Evolutionary conservation across 140 eudicot species (phyloP).

Genomic region (Anethum foeniculum): DNA sequence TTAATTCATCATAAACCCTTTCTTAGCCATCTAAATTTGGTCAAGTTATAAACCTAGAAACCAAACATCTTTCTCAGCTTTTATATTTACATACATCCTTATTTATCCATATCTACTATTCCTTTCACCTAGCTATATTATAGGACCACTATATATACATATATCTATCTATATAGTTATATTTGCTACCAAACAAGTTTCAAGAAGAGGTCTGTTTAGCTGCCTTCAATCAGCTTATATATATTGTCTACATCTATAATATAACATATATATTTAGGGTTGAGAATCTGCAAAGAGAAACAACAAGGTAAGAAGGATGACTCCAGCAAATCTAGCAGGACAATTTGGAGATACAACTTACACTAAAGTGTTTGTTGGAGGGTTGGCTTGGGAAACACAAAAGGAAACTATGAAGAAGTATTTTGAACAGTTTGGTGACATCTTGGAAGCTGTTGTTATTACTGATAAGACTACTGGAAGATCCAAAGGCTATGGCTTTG

Average conservation of each 20-base stretch:
- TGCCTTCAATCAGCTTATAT: background rate
- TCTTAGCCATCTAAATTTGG: background rate
- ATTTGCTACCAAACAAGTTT: background rate
- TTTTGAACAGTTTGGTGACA: conserved; percentile 94
- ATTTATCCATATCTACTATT: conserved; percentile 1
- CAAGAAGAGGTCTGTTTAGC: background rate
- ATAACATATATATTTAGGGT: background rate
- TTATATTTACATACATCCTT: background rate
- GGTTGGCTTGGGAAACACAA: conserved; percentile 98
- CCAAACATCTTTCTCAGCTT: background rate
- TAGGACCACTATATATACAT: conserved; percentile 7
- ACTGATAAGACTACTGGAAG: conserved; percentile 87
- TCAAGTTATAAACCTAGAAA: background rate
- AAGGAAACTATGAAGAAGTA: conserved; percentile 85
- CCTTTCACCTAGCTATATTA: background rate
- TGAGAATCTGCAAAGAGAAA: background rate
- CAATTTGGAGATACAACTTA: conserved; percentile 93
- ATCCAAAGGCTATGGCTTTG: conserved; percentile 99
- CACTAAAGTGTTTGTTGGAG: conserved; percentile 94
- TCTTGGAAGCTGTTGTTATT: conserved; percentile 94
- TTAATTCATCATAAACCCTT: background rate
- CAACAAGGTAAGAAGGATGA: background rate
- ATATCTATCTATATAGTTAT: background rate
- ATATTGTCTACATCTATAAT: background rate
- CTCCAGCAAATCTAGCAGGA: conserved; percentile 46